Evolutionary conservation across 768 basidiomycete species (phyloP).

Genomic region (Lenzites betulinus): DNA sequence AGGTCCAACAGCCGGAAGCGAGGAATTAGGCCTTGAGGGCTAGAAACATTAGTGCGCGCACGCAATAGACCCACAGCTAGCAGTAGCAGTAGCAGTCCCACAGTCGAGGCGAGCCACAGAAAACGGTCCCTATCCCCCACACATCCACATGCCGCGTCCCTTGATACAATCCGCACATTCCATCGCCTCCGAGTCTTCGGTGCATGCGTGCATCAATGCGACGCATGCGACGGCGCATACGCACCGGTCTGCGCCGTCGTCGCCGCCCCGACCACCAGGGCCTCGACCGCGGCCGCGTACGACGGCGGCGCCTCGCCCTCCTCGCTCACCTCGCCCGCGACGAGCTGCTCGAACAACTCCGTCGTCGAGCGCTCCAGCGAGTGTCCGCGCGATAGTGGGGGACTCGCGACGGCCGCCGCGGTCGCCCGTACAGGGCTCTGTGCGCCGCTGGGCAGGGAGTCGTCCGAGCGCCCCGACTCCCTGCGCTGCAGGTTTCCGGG

Average conservation of each 20-base stretch:
- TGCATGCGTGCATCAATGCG: too few relatives aligned
- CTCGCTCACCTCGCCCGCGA: constrained; percentile 81
- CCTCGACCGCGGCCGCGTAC: constrained; percentile 44
- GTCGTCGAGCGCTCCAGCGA: constrained; percentile 42
- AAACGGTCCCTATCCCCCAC: too few relatives aligned
- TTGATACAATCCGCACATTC: too few relatives aligned
- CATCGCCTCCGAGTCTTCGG: too few relatives aligned
- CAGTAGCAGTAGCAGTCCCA: too few relatives aligned
- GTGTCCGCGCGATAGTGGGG: constrained; percentile 14
- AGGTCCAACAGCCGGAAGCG: too few relatives aligned
- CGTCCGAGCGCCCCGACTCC: constrained; percentile 12
- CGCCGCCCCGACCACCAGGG: background rate
- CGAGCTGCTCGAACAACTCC: constrained; percentile 69
- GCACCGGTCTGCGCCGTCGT: too few relatives aligned
- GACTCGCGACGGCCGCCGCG: background rate
- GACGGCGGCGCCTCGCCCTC: constrained; percentile 83
- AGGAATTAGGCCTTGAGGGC: too few relatives aligned
- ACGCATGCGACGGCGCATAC: background rate
- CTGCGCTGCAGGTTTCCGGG: constrained; percentile 5
- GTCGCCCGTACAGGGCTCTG: background rate
- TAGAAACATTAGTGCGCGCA: too few relatives aligned
- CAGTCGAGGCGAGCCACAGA: too few relatives aligned
- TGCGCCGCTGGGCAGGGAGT: constrained; percentile 3
- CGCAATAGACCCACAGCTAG: too few relatives aligned
- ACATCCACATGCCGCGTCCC: too few relatives aligned